phyloP scores from a whole-genome alignment of 2,329 filamentous ascomycete species.

The Microcyclospora tardicrescens region DNA sequence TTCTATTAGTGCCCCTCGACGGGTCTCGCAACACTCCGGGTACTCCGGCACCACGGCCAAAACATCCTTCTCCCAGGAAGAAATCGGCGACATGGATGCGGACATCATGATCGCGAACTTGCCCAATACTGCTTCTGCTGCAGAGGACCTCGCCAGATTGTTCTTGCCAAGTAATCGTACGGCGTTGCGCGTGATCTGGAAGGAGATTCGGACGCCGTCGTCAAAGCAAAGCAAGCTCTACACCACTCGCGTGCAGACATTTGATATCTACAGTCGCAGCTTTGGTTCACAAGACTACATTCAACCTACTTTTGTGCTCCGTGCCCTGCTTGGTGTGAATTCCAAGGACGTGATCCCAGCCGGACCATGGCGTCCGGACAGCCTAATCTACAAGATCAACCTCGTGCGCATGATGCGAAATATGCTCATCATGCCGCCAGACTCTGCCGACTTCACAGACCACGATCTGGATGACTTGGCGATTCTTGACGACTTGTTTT shows the following conservation, averaged over 20 bases:
- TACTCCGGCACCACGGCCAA: conserved; percentile 36
- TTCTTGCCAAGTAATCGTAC: conserved; percentile 17
- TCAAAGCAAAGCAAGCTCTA: conserved; percentile 29
- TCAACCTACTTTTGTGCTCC: conserved; percentile 25
- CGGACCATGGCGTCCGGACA: conserved; percentile 26
- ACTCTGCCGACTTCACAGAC: conserved; percentile 16
- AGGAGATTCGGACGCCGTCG: conserved; percentile 21
- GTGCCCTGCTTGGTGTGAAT: conserved; percentile 25
- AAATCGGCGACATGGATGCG: conserved; percentile 29
- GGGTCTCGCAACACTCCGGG: conserved; percentile 19
- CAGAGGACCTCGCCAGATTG: conserved; percentile 16
- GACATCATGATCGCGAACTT: conserved; percentile 30
- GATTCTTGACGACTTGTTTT: conserved; percentile 12
- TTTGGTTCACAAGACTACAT: conserved; percentile 32
- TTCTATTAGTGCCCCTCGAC: conserved; percentile 1
- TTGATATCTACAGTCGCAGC: conserved; percentile 24
- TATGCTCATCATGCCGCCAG: conserved; percentile 21
- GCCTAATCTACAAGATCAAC: conserved; percentile 33
- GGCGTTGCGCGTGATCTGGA: conserved; percentile 12
- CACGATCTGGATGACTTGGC: conserved; percentile 14
- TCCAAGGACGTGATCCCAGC: conserved; percentile 10
- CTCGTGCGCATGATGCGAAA: conserved; percentile 29
- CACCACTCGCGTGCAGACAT: conserved; percentile 20
- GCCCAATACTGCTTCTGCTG: conserved; percentile 22
- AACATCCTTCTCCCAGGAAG: conserved; percentile 33